Evolutionary conservation across 345 rosid genomes (phyloP).

Genomic region (Laguncularia racemosa): DNA sequence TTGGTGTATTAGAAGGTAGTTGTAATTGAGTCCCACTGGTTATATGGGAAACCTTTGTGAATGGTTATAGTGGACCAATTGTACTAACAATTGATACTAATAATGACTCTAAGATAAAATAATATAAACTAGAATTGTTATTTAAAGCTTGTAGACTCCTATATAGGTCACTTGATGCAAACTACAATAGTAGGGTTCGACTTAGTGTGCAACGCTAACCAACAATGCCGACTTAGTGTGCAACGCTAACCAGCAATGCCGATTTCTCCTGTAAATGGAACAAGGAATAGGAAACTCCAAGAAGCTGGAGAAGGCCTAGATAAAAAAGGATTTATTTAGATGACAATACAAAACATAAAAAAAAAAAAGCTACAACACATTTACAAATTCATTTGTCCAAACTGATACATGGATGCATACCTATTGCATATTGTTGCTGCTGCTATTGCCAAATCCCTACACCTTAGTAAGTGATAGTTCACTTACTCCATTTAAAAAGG

Average conservation of each 20-base stretch:
- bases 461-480: slow-evolving; percentile 74
- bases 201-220: no score
- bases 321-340: neutral
- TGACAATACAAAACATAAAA: neutral
- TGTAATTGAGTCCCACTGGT: no score
- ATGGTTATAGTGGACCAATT: no score
- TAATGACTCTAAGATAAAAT: no score
- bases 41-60: no score
- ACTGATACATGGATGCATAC: slow-evolving; percentile 14
- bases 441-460: slow-evolving; percentile 91
- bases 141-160: neutral
- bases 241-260: slow-evolving; percentile 87
- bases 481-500: slow-evolving; percentile 74
- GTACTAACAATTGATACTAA: no score
- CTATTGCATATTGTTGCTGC: slow-evolving; percentile 97
- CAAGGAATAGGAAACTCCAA: slow-evolving; percentile 84
- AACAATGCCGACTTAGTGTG: slow-evolving; percentile 58
- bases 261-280: slow-evolving; percentile 83
- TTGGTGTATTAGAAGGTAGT: no score
- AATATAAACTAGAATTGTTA: neutral
- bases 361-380: neutral
- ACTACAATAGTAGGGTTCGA: neutral
- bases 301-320: slow-evolving; percentile 39
- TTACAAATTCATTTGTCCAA: neutral
- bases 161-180: neutral